Conservation (phyloP, 108 stramenopile species). For the Skeletonema menzelii region DNA sequence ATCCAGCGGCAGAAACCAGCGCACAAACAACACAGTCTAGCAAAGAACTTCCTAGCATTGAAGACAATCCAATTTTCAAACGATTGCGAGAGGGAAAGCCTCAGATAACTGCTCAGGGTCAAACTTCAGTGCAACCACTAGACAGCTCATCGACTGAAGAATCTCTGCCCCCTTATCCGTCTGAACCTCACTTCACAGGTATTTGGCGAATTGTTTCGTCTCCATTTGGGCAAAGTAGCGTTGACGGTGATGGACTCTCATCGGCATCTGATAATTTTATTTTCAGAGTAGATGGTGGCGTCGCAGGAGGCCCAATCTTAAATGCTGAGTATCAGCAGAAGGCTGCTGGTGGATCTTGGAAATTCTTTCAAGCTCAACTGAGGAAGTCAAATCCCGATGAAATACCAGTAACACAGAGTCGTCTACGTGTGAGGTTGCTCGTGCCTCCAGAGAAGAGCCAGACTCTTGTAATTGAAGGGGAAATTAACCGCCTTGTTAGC, state of each 20-base stretch:
- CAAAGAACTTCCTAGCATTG: constrained; percentile 48
- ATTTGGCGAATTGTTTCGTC: constrained; percentile 71
- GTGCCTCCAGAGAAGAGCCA: constrained; percentile 80
- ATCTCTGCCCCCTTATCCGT: constrained; percentile 64
- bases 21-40: constrained; percentile 6
- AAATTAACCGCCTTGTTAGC: constrained; percentile 37
- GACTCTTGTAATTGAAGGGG: constrained; percentile 78
- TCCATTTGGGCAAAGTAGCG: constrained; percentile 52
- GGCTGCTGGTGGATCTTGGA: constrained; percentile 83
- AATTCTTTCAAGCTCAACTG: constrained; percentile 52
- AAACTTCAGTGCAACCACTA: constrained; percentile 26
- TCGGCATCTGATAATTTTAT: constrained; percentile 59
- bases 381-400: constrained; percentile 16
- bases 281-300: constrained; percentile 78
- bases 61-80: constrained; percentile 77
- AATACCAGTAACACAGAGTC: constrained; percentile 27
- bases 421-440: constrained; percentile 69
- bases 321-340: constrained; percentile 71
- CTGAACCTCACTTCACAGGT: constrained; percentile 69
- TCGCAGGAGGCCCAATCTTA: constrained; percentile 74
- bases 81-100: constrained; percentile 45
- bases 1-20: background rate
- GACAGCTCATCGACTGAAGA: constrained; percentile 24
- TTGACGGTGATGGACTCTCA: constrained; percentile 17
- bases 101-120: constrained; percentile 30